These are phyloP conservation scores for Candida mesenterica DNA, from an alignment of 1,139 yeast species.

Conservation along the genomic window DNA sequence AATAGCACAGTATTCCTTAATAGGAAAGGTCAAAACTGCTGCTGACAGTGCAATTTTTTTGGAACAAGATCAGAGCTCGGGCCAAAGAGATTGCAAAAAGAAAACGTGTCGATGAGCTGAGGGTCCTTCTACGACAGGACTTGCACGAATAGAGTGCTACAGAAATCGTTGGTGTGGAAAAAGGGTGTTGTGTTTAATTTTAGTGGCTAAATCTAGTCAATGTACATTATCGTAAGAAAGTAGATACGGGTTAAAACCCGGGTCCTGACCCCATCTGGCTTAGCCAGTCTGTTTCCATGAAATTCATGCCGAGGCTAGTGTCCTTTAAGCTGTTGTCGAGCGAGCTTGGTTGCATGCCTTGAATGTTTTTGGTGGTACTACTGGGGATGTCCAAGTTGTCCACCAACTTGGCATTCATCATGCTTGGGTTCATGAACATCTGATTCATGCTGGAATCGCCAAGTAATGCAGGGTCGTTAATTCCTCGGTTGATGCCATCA, in stretches of 20 bases:
- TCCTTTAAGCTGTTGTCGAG: constrained; percentile 4
- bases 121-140: too few relatives aligned
- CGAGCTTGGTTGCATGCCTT: constrained; percentile 6
- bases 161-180: too few relatives aligned
- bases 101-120: too few relatives aligned
- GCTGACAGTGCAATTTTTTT: too few relatives aligned
- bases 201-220: too few relatives aligned
- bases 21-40: too few relatives aligned
- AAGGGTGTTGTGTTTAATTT: too few relatives aligned
- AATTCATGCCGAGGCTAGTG: constrained; percentile 11
- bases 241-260: constrained; percentile 27
- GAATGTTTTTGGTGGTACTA: constrained; percentile 9
- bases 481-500: constrained; percentile 1
- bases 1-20: too few relatives aligned
- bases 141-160: too few relatives aligned
- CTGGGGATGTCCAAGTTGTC: constrained; percentile 6
- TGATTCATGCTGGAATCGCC: constrained; percentile 9
- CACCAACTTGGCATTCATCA: constrained; percentile 6
- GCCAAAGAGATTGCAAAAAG: too few relatives aligned
- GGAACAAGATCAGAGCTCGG: too few relatives aligned
- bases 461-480: constrained; percentile 5
- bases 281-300: constrained; percentile 30
- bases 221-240: too few relatives aligned
- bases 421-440: constrained; percentile 11
- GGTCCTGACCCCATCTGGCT: constrained; percentile 40